Conservation (phyloP, 2,329 filamentous ascomycete species). For the Beauveria pseudobassiana region DNA sequence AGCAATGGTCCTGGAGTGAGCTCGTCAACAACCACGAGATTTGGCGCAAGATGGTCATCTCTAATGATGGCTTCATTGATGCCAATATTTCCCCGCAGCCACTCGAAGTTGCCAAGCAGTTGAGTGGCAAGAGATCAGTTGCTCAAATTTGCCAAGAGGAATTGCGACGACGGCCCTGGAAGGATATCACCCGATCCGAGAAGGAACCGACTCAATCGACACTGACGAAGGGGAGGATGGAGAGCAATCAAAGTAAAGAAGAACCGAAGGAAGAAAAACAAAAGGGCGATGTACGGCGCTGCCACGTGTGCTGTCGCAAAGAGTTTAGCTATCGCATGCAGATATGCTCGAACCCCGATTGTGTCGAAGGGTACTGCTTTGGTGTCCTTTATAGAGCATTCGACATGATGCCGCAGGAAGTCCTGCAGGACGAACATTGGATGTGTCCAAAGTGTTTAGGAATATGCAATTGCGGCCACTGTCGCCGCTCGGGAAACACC, state of each 20-base stretch:
- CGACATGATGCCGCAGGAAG: slow-evolving; percentile 75
- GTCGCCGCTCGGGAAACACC: slow-evolving; percentile 59
- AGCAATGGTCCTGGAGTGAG: slow-evolving; percentile 84
- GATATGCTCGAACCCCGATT: slow-evolving; percentile 62
- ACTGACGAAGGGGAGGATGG: slow-evolving; percentile 56
- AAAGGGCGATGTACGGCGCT: slow-evolving; percentile 51
- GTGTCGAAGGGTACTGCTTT: slow-evolving; percentile 77
- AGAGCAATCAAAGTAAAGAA: slow-evolving; percentile 51
- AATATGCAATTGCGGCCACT: slow-evolving; percentile 81
- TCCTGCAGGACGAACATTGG: slow-evolving; percentile 78
- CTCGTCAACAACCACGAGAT: slow-evolving; percentile 69
- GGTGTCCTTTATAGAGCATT: slow-evolving; percentile 89
- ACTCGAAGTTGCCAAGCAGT: slow-evolving; percentile 61
- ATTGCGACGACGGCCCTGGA: slow-evolving; percentile 69
- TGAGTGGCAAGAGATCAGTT: slow-evolving; percentile 65
- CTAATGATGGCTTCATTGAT: slow-evolving; percentile 61
- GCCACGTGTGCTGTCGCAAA: slow-evolving; percentile 76
- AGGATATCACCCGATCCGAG: slow-evolving; percentile 63
- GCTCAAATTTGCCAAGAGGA: slow-evolving; percentile 95
- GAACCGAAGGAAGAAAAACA: slow-evolving; percentile 48
- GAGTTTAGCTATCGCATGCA: slow-evolving; percentile 83
- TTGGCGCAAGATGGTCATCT: slow-evolving; percentile 74
- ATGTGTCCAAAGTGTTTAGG: slow-evolving; percentile 79
- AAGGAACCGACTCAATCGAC: slow-evolving; percentile 36
- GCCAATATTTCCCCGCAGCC: slow-evolving; percentile 60